Conservation (phyloP, 495 filamentous ascomycete genomes). For the Aspergillus nanangensis region DNA sequence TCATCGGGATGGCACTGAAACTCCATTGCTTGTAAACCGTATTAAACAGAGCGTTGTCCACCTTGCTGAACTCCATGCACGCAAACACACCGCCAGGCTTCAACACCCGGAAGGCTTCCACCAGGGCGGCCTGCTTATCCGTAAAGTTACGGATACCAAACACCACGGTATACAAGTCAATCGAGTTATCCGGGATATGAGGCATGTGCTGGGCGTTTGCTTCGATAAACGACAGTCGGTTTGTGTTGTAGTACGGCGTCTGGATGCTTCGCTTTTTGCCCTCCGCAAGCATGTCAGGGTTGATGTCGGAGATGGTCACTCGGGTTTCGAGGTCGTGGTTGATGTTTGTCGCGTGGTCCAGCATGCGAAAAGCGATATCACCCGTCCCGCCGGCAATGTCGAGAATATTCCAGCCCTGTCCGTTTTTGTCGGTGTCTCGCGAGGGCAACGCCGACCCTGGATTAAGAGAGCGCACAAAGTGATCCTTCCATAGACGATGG, state of each 20-base stretch:
- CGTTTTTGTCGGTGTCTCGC: conserved; percentile 29
- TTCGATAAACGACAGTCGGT: conserved; percentile 72
- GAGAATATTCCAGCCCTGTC: conserved; percentile 71
- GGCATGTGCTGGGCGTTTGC: conserved; percentile 84
- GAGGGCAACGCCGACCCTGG: conserved; percentile 67
- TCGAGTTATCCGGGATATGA: conserved; percentile 54
- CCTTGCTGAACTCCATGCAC: conserved; percentile 92
- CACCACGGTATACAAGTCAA: conserved; percentile 95
- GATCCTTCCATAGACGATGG: conserved; percentile 97
- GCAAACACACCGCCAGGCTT: conserved; percentile 96
- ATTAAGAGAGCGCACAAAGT: conserved; percentile 90
- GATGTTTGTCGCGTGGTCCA: conserved; percentile 80
- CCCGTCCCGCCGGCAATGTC: conserved; percentile 97
- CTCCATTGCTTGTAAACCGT: conserved; percentile 94
- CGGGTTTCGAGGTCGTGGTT: conserved; percentile 72
- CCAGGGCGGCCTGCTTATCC: conserved; percentile 71
- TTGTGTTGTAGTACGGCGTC: conserved; percentile 53
- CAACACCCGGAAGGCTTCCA: conserved; percentile 80
- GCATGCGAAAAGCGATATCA: conserved; percentile 96
- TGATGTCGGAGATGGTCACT: conserved; percentile 93
- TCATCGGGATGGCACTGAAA: conserved; percentile 88
- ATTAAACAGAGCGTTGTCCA: conserved; percentile 68
- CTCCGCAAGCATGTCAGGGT: conserved; percentile 87
- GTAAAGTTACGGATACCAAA: conserved; percentile 98
- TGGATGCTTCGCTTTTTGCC: conserved; percentile 68